phyloP scores from a whole-genome alignment of 2,329 filamentous ascomycete species.

The Peltaster fructicola region DNA sequence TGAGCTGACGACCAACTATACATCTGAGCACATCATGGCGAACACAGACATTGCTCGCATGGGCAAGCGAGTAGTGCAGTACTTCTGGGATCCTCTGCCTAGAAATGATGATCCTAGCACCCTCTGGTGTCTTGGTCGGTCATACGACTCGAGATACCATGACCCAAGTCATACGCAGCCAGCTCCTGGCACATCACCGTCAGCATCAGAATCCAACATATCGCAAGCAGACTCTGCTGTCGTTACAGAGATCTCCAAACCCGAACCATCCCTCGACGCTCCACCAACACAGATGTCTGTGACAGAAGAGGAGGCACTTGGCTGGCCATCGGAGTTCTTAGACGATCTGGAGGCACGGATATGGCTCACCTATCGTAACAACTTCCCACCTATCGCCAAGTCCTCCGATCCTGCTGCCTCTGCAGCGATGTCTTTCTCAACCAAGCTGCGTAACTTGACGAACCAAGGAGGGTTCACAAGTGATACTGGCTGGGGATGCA shows the following conservation, averaged over 20 bases:
- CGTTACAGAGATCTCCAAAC: constrained; percentile 9
- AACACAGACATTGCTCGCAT: constrained; percentile 59
- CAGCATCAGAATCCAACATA: constrained; percentile 13
- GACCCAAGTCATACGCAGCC: constrained; percentile 7
- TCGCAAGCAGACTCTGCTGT: constrained; percentile 19
- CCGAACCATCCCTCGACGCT: constrained; percentile 5
- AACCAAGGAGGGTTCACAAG: constrained; percentile 74
- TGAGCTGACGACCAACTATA: too few species aligned
- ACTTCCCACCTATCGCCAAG: constrained; percentile 66
- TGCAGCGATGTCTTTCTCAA: constrained; percentile 60
- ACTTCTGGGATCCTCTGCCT: constrained; percentile 82
- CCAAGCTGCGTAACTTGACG: constrained; percentile 64
- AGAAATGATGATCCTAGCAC: constrained; percentile 58
- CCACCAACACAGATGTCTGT: constrained; percentile 9
- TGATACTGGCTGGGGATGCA: constrained; percentile 94
- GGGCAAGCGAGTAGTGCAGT: constrained; percentile 64
- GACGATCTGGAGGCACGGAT: constrained; percentile 84
- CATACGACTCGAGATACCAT: constrained; percentile 29
- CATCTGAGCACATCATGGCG: constrained; percentile 30
- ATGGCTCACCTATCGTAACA: constrained; percentile 92
- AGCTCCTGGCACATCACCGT: constrained; percentile 12
- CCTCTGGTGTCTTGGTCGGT: constrained; percentile 63
- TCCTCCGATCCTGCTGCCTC: constrained; percentile 56
- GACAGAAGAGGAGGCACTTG: constrained; percentile 23
- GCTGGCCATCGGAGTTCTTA: constrained; percentile 74